phyloP scores from a whole-genome alignment of 805 yeast species.

The Saccharomycopsis schoenii region DNA sequence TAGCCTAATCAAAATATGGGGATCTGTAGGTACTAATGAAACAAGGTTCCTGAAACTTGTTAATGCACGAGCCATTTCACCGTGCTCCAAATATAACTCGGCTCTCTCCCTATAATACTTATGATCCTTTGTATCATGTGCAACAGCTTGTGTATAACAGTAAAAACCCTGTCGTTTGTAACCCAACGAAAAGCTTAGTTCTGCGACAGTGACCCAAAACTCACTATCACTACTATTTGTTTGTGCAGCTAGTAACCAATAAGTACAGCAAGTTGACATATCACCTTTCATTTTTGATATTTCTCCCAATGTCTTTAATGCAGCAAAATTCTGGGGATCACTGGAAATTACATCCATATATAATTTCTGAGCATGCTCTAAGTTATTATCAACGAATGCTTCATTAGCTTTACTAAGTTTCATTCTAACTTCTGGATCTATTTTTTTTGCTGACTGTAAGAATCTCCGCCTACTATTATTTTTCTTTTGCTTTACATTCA shows the following conservation, averaged over 20 bases:
- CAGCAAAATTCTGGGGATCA: constrained; percentile 71
- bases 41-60: constrained; percentile 60
- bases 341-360: constrained; percentile 64
- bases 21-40: constrained; percentile 46
- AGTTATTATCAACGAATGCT: constrained; percentile 60
- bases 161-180: constrained; percentile 69
- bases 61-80: constrained; percentile 60
- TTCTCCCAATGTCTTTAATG: constrained; percentile 83
- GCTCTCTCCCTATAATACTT: constrained; percentile 58
- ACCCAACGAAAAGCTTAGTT: constrained; percentile 51
- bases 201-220: constrained; percentile 74
- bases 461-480: constrained; percentile 24
- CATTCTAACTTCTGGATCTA: constrained; percentile 65
- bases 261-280: constrained; percentile 61
- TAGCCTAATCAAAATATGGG: constrained; percentile 49
- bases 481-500: constrained; percentile 31
- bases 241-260: constrained; percentile 78
- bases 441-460: constrained; percentile 29
- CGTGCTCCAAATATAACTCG: constrained; percentile 52
- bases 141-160: constrained; percentile 60
- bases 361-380: constrained; percentile 45
- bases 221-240: constrained; percentile 64
- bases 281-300: constrained; percentile 62
- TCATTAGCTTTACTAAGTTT: constrained; percentile 68
- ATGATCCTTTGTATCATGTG: constrained; percentile 32